Percentiles rank a stretch among this genome's conserved stretches.
Conservation (phyloP, 495 filamentous ascomycete genomes). For the Clavariopsis aquatica region DNA sequence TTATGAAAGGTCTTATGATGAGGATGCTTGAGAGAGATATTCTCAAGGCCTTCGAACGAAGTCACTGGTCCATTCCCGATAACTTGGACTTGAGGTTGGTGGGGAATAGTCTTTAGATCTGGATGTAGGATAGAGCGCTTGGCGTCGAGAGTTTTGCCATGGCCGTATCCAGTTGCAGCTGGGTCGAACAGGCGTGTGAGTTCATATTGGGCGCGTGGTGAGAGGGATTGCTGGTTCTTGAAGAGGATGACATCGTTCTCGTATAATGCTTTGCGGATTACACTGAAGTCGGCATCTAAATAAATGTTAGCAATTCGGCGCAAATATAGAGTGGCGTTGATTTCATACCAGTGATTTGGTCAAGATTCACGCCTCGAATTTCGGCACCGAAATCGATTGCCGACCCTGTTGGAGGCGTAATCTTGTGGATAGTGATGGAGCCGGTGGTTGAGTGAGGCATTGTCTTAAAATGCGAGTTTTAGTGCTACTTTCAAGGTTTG, state of each 20-base stretch:
- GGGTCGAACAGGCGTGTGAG: constrained; percentile 72
- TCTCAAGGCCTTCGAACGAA: constrained; percentile 65
- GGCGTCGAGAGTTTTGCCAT: constrained; percentile 68
- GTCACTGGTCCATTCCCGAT: constrained; percentile 71
- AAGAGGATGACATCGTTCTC: constrained; percentile 65
- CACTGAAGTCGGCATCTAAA: constrained; percentile 59
- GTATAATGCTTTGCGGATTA: constrained; percentile 63
- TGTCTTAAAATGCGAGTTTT: background rate
- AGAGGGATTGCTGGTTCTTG: constrained; percentile 62
- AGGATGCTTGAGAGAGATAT: constrained; percentile 68
- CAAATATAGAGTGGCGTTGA: background rate
- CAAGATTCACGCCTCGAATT: constrained; percentile 24
- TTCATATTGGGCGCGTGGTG: constrained; percentile 68
- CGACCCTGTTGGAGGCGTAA: constrained; percentile 17
- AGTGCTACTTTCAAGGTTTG: background rate
- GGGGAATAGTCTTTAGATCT: constrained; percentile 74
- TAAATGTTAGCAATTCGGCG: background rate
- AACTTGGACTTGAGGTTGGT: constrained; percentile 76
- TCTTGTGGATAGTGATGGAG: constrained; percentile 26
- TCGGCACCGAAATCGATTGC: constrained; percentile 31
- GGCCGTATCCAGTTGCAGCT: constrained; percentile 62
- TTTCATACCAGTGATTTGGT: constrained; percentile 19
- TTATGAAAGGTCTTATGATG: constrained; percentile 75
- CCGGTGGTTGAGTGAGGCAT: constrained; percentile 28
- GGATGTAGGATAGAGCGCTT: constrained; percentile 72